phyloP scores from a whole-genome alignment of 306 rosid species.

The Prunus dulcis region DNA sequence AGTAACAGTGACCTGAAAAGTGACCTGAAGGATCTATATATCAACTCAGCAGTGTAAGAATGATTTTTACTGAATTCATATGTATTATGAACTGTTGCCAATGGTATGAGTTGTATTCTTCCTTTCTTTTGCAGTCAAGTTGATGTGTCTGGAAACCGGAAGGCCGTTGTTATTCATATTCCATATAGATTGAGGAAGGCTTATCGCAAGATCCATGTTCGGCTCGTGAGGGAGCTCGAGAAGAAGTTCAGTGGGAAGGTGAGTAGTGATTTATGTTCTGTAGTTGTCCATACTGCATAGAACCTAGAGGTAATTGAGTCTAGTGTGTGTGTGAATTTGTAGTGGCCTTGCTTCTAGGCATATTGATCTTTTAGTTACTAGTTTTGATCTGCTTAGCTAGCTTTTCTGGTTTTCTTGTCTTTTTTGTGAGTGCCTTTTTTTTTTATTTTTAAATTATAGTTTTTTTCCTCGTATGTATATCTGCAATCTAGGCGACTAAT shows the following conservation, averaged over 20 bases:
- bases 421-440: neutral
- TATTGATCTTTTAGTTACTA: neutral
- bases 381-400: neutral
- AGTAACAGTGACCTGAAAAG: slow-evolving; percentile 77
- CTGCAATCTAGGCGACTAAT: too few relatives aligned
- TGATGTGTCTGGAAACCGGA: slow-evolving; percentile 70
- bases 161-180: slow-evolving; percentile 75
- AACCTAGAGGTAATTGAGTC: neutral
- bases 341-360: neutral
- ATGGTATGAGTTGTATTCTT: neutral
- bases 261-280: neutral
- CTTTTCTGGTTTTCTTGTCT: neutral
- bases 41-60: slow-evolving; percentile 75
- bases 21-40: slow-evolving; percentile 88
- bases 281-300: neutral
- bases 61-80: neutral
- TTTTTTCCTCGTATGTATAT: neutral
- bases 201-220: slow-evolving; percentile 68
- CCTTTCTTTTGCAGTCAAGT: slow-evolving; percentile 47
- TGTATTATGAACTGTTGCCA: neutral
- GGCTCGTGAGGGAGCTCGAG: slow-evolving; percentile 91
- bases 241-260: slow-evolving; percentile 93
- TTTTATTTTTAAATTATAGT: neutral
- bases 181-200: slow-evolving; percentile 81
- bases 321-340: neutral